These are phyloP conservation scores for Aspergillus avenaceus DNA, from an alignment of 495 filamentous ascomycete genomes.

Conservation along the genomic window DNA sequence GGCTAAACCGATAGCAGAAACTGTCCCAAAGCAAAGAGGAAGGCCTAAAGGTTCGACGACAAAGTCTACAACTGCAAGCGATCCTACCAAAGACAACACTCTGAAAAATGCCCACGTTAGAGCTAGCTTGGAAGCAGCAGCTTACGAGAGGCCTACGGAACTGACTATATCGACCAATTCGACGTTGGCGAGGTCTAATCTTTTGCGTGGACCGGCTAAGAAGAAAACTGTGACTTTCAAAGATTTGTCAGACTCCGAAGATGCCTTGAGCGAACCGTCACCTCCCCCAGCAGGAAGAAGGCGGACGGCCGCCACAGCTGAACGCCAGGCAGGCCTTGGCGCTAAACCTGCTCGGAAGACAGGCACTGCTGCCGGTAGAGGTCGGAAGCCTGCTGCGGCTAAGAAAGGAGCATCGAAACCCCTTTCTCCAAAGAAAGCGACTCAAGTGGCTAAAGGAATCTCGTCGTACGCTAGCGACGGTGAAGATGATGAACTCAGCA, in stretches of 20 bases:
- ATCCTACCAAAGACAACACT: conserved; percentile 14
- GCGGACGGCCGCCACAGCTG: conserved; percentile 4
- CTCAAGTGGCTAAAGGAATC: conserved; percentile 46
- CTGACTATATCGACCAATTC: conserved; percentile 31
- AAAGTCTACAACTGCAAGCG: conserved; percentile 12
- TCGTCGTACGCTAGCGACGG: conserved; percentile 39
- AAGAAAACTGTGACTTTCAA: conserved; percentile 55
- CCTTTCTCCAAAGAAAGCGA: conserved; percentile 54
- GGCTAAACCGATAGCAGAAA: conserved; percentile 17
- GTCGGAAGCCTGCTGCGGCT: conserved; percentile 34
- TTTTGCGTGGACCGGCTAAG: conserved; percentile 38
- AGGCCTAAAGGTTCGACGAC: conserved; percentile 30
- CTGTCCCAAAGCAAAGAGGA: conserved; percentile 27
- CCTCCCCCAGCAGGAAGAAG: conserved; percentile 21
- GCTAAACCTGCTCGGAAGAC: conserved; percentile 49
- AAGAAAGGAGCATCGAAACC: conserved; percentile 34
- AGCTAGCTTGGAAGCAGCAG: conserved; percentile 10
- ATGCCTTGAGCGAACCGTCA: conserved; percentile 23
- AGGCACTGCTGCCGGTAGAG: conserved; percentile 23
- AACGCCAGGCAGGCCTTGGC: conserved; percentile 31
- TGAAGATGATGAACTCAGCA: conserved; percentile 49
- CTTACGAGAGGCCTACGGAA: conserved; percentile 18
- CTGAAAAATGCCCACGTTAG: conserved; percentile 23
- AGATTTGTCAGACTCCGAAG: conserved; percentile 35
- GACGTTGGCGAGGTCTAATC: conserved; percentile 29